Base-by-base conservation (phyloP, 257 asterid species). In the Orobanche coerulescens region DNA sequence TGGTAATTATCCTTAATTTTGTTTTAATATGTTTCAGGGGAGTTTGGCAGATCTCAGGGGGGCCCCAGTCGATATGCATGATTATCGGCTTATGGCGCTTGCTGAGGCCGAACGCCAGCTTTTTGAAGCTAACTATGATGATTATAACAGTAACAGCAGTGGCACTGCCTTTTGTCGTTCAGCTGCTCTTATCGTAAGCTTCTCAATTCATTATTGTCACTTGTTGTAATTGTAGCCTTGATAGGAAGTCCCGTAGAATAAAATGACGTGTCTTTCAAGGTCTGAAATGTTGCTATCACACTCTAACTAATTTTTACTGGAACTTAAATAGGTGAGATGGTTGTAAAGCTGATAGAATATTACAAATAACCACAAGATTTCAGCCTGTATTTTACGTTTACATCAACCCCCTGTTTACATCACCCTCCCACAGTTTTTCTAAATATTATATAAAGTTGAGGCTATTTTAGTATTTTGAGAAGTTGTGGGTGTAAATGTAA, bases 141-240 rank as follows among this genome's bases (percentile, higher is more conserved):
- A 89, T 62, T 84, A 84, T 66, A 79, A 81, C 65, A 81, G 85
- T 47, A 84, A 80, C 78, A 87, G 85, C 63, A 80, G 85, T 18
- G 96, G 95, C 49, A 84, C 97, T 36, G 95, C 97, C 47, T 93
- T 93, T 72, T 93, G 94, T 73, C 97, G 97, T 65, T 89, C 96
- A 7, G 95, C 94, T 78, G 99, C 92, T 75, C 80, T 93, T 67
- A 86, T 93, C 36, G 99, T 93, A 80, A 77, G 96, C 14, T 68
- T 37, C 15, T 9, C 54, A 2, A 47, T 18, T 47, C n/a, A 2
- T 18, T 20, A n/a, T n/a, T 46, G n/a, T n/a, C n/a, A n/a, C n/a
- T n/a, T n/a, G n/a, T n/a, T n/a, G n/a, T n/a, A n/a, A n/a, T n/a
- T n/a, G n/a, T n/a, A n/a, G n/a, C n/a, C n/a, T n/a, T n/a, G n/a